Evolutionary conservation across 2,329 filamentous ascomycete species (phyloP), one percentile per base, ranked within the genome.

Genomic region (Botrytis tulipae): DNA sequence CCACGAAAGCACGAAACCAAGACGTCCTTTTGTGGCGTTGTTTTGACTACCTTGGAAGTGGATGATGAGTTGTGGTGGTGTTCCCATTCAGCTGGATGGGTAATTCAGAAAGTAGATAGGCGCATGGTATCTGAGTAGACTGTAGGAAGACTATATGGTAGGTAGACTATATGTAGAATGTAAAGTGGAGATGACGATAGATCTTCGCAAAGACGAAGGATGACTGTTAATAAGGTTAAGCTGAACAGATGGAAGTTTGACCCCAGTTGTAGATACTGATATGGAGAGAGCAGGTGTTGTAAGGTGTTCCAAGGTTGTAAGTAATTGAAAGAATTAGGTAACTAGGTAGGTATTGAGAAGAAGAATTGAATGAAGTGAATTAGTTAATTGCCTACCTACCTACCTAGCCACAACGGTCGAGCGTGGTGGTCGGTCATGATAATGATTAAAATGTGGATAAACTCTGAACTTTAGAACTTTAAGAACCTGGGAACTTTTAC

Each of bases 81-180:
- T 67, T 67, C 25, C 61, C 37, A 67, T 37, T 46, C 70, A 67
- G 70, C 70, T 72, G 70, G 61, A 59, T 57, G 35, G 35, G 37
- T 29, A 65, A 42, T 20, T 32, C 14, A 54, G 42, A 46, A 40
- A 42, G 46, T 12, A 9, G 20, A 14, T 42, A 57, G n/a, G 40
- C n/a, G 40, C 51, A 57, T 57, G 16, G 51, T 29, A 18, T 57
- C 51, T 1, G 16, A 29, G 29, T 42, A 69, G 29, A 51, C n/a
- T 44, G 25, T 32, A 60, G 37, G 10, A 16, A 61, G 57, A 6
- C 14, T n/a, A n/a, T n/a, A n/a, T n/a, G n/a, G n/a, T n/a, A n/a
- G n/a, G n/a, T n/a, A 61, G 57, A 60, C 20, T 32, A 35, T 32
- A 37, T 1, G 51, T 32, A 32, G 51, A 29, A 18, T 29, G 16